Base-by-base conservation (phyloP, 805 yeast genomes). In the Saturnispora serradocipensis region DNA sequence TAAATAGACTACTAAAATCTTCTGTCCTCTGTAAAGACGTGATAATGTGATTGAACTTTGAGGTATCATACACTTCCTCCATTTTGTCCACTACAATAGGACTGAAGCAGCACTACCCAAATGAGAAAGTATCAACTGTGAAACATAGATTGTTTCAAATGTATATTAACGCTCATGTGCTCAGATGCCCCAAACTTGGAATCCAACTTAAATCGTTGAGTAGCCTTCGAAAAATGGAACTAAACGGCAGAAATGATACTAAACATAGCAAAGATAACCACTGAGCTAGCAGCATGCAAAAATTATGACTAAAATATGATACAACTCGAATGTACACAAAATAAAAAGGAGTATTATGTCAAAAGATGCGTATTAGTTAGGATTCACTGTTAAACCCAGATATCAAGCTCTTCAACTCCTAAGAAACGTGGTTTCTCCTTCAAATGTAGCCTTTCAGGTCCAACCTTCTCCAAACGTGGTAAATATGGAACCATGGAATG, bases 401-500 rank as follows among this genome's bases (percentile, higher is more conserved):
- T 32, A 52, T 66, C 70, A 20, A 65, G 45, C 52, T 66, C 70
- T 20, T 48, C 32, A 15, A 65, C 61, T n/a, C 68, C 63, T 22
- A 61, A 47, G 48, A 65, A 67, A 2, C 45, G 50, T n/a, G 43
- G 49, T 1, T 54, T 55, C 8, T 55, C 39, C 43, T 56, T 59
- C 5, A 52, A 8, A 4, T 24, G 32, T 2, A 46, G 48, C 2
- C 52, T 46, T 20, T 22, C 49, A 3, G 53, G 52, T 3, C 67
- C 67, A 27, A 65, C 49, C 3, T 46, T 30, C 34, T 73, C 76
- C n/a, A 81, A 58, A 4, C 69, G 58, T 1, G 98, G 98, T 64
- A 86, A 89, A 59, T 76, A 81, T 1, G 97, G 96, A 1, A 89
- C 88, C 62, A 93, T 64, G 0, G 90, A 70, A 64, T 88, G 95